Percentiles rank a stretch among this genome's conserved stretches.
Evolutionary conservation across 2,329 filamentous ascomycete genomes (phyloP).

Genomic region (Kalmusia sp.): DNA sequence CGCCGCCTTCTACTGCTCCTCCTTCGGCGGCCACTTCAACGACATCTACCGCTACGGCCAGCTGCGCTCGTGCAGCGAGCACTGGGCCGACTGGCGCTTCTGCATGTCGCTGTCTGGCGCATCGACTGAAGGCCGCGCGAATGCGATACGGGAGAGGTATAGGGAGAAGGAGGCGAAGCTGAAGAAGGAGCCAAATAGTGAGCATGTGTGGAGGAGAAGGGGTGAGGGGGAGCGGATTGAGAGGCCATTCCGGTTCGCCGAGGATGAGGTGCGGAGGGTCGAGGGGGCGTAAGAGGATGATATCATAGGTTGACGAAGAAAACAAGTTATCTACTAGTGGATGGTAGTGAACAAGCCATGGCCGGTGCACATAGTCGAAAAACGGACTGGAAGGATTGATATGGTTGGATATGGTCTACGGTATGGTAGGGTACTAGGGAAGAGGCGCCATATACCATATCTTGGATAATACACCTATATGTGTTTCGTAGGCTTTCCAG

Average conservation of each 20-base stretch:
- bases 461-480: too few species aligned
- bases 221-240: slow-evolving; percentile 47
- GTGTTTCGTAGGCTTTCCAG: too few species aligned
- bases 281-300: neutral
- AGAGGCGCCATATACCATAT: too few species aligned
- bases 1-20: slow-evolving; percentile 91
- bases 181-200: slow-evolving; percentile 75
- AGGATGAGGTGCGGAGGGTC: slow-evolving; percentile 15
- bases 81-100: slow-evolving; percentile 96
- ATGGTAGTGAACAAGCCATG: too few species aligned
- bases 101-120: slow-evolving; percentile 83
- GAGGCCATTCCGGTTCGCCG: slow-evolving; percentile 31
- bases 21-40: slow-evolving; percentile 88
- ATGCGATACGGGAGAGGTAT: slow-evolving; percentile 70
- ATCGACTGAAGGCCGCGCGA: slow-evolving; percentile 64
- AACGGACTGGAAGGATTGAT: too few species aligned
- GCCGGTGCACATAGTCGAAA: too few species aligned
- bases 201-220: slow-evolving; percentile 88
- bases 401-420: too few species aligned
- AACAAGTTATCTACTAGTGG: too few species aligned
- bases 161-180: slow-evolving; percentile 71
- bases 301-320: too few species aligned
- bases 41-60: slow-evolving; percentile 87
- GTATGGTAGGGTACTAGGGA: too few species aligned
- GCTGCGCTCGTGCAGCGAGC: slow-evolving; percentile 78